Evolutionary conservation across 108 stramenopile genomes (phyloP), one percentile per base, ranked within the genome.

Genomic region (Nitzschia sp.): DNA sequence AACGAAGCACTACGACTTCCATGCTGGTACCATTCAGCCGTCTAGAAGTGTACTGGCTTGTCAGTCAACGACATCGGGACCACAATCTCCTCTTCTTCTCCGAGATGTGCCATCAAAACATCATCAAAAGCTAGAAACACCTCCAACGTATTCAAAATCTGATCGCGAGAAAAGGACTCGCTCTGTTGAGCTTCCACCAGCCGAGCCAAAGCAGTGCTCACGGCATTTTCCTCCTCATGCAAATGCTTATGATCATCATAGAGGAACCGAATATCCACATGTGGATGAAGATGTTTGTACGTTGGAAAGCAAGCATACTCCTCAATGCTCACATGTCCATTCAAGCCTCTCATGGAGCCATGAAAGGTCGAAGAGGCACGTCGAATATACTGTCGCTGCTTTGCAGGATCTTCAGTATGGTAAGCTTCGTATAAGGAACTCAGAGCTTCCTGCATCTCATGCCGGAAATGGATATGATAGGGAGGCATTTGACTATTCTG

Each of bases 21-120:
- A n/a, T n/a, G n/a, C n/a, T n/a, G n/a, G n/a, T n/a, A n/a, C n/a
- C n/a, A n/a, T n/a, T n/a, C n/a, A n/a, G n/a, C n/a, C n/a, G n/a
- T 41, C 13, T 41, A 41, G 13, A 41, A 41, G 38, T 41, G 38
- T 6, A 41, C 13, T 6, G 38, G 6, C n/a, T 52, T 25, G 13
- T 23, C 22, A 16, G 56, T 57, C 56, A 57, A 30, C 9, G 56
- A 57, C 56, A 57, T 28, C 28, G 56, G 56, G 15, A 57, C 56
- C 23, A 57, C 56, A 29, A 57, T 57, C 16, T 57, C 56, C 29
- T 57, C 56, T 30, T 57, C 56, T 31, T 57, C 56, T 5, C 56
- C 56, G 26, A 57, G 28, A 57, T 57, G 56, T 29, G 28, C 27
- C 56, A 57, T 57, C 3, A 57, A 16, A 25, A 28, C 26, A 25